Conservation (phyloP, 2,329 filamentous ascomycete genomes). For the Ophioceras dolichostomum region DNA sequence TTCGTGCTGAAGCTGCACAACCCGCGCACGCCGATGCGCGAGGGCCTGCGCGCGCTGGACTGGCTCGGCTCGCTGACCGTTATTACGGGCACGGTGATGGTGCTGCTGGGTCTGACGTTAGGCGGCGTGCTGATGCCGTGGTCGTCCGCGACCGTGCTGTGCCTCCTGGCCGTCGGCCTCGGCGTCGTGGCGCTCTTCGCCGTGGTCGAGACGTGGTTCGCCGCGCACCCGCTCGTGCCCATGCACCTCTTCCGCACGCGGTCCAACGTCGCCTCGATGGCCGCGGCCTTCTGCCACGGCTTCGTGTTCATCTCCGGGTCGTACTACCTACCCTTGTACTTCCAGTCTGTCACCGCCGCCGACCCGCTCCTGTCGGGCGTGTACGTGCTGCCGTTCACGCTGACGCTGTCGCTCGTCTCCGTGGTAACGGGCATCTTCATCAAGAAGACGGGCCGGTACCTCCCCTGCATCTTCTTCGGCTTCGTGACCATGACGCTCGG, state of each 20-base stretch:
- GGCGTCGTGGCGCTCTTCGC: slow-evolving; percentile 53
- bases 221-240: slow-evolving; percentile 70
- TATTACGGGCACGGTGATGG: slow-evolving; percentile 70
- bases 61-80: slow-evolving; percentile 46
- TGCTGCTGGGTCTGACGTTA: slow-evolving; percentile 76
- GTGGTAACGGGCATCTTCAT: slow-evolving; percentile 20
- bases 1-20: slow-evolving; percentile 59
- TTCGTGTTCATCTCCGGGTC: slow-evolving; percentile 65
- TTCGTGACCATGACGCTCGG: slow-evolving; percentile 41
- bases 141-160: slow-evolving; percentile 63
- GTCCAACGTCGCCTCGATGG: slow-evolving; percentile 54
- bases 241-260: slow-evolving; percentile 53
- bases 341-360: slow-evolving; percentile 54
- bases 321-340: slow-evolving; percentile 64
- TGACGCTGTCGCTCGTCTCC: slow-evolving; percentile 26
- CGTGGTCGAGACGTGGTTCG: slow-evolving; percentile 59
- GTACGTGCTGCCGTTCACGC: slow-evolving; percentile 49
- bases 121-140: slow-evolving; percentile 68
- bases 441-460: slow-evolving; percentile 26
- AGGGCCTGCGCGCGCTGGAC: slow-evolving; percentile 52
- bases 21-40: slow-evolving; percentile 47
- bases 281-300: slow-evolving; percentile 60
- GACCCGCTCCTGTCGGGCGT: slow-evolving; percentile 48
- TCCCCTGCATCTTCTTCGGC: slow-evolving; percentile 35
- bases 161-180: slow-evolving; percentile 63